phyloP scores from a whole-genome alignment of 2,329 filamentous ascomycete genomes.

The Apiospora aurea region DNA sequence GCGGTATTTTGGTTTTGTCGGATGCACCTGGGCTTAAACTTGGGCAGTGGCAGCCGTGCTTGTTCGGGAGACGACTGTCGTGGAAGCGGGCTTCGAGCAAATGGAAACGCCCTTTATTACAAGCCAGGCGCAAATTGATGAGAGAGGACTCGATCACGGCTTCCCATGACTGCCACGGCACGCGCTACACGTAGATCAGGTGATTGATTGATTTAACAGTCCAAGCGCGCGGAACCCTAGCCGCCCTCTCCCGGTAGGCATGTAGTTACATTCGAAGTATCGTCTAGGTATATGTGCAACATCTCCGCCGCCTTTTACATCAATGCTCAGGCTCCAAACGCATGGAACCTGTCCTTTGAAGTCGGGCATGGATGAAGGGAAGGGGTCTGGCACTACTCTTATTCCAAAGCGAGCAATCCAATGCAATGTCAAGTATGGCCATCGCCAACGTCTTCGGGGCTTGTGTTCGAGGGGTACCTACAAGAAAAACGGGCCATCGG shows the following conservation, averaged over 20 bases:
- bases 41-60: background rate
- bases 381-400: background rate
- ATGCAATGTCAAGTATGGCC: background rate
- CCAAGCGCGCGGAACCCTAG: conserved; percentile 23
- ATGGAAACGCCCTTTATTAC: background rate
- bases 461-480: no score
- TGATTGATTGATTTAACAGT: conserved; percentile 22
- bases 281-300: background rate
- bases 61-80: background rate
- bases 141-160: conserved; percentile 12
- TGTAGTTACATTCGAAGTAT: background rate
- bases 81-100: background rate
- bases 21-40: background rate
- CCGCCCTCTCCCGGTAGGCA: background rate
- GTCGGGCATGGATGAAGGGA: background rate
- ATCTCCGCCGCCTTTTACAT: background rate
- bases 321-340: no score
- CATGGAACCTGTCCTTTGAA: background rate
- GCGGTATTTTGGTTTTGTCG: background rate
- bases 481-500: no score
- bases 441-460: background rate
- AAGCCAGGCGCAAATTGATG: conserved; percentile 3
- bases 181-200: conserved; percentile 21
- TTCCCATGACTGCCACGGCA: conserved; percentile 3
- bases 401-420: background rate